Base-by-base conservation (phyloP, 441 rosid genomes). In the Omphalea diandra region DNA sequence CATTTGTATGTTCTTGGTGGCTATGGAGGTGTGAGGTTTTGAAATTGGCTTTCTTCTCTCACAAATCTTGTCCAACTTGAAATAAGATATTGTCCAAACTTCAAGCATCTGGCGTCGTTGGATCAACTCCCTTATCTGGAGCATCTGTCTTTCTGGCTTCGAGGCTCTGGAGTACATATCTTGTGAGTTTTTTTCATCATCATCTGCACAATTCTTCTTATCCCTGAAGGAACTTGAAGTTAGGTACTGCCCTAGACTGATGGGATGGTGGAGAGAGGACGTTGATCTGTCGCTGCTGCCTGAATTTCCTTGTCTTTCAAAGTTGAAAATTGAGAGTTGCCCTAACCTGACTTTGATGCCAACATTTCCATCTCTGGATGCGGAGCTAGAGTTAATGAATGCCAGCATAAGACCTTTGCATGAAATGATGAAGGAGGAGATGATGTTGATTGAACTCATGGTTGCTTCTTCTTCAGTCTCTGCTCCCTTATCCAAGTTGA, bases 191-290 rank as follows among this genome's bases (percentile, higher is more conserved):
- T n/a, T n/a, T n/a, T n/a, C n/a, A n/a, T n/a, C n/a, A n/a, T n/a
- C n/a, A n/a, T n/a, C n/a, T n/a, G 35, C 26, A 43, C 4, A 12
- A 1, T 52, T 59, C 43, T 56, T 72, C 14, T 43, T 63, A 3
- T 53, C 67, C 11, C 65, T 69, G 1, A 38, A 66, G 56, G 1
- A 7, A 4, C 73, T 75, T 22, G 0, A 0, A 1, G 5, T 69
- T 0, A 0, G 0, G 0, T 0, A 11, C 0, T 63, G 75, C 27
- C 22, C 7, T 8, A 36, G 59, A 3, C 55, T 70, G 33, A 65
- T 65, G 78, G 73, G 75, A 27, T 76, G 71, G 73, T 17, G 71
- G 59, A 67, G n/a, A 33, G 41, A 8, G 15, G 9, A n/a, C 17
- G 1, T n/a, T n/a, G n/a, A n/a, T n/a, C n/a, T n/a, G n/a, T n/a